These are phyloP conservation scores for Citrus sp. DNA, from an alignment of 345 rosid genomes.

Conservation along the genomic window DNA sequence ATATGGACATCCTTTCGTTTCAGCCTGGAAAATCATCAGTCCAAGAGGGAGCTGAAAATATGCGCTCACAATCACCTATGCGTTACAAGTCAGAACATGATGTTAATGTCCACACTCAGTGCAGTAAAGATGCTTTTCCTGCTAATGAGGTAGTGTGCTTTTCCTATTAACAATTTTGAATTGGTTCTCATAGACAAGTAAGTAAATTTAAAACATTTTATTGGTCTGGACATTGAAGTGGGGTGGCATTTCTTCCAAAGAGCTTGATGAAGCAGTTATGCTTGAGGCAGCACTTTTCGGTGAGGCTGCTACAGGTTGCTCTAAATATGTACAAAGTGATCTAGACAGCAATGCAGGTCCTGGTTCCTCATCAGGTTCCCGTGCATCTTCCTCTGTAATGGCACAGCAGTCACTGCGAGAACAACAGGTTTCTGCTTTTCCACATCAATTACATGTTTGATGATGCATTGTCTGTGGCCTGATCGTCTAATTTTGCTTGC, in stretches of 20 bases:
- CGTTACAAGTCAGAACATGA: slow-evolving; percentile 22
- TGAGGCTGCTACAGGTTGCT: slow-evolving; percentile 25
- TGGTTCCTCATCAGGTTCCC: slow-evolving; percentile 16
- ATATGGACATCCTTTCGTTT: background rate
- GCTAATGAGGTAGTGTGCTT: slow-evolving; percentile 34
- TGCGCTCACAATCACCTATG: slow-evolving; percentile 25
- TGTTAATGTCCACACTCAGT: slow-evolving; percentile 16
- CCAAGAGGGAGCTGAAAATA: slow-evolving; percentile 23
- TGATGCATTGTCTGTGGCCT: slow-evolving; percentile 2
- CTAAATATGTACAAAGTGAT: slow-evolving; percentile 5
- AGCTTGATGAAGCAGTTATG: slow-evolving; percentile 61
- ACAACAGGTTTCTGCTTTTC: slow-evolving; percentile 34
- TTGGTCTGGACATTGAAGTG: slow-evolving; percentile 35
- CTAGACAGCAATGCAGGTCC: slow-evolving; percentile 12
- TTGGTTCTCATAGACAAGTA: slow-evolving; percentile 5
- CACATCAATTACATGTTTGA: slow-evolving; percentile 1
- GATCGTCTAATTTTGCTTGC: slow-evolving; percentile 10
- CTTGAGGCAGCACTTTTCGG: slow-evolving; percentile 60
- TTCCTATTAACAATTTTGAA: background rate
- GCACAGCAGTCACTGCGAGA: slow-evolving; percentile 25
- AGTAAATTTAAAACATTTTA: background rate
- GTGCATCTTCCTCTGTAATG: slow-evolving; percentile 23
- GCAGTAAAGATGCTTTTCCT: slow-evolving; percentile 23
- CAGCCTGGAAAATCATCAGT: slow-evolving; percentile 46
- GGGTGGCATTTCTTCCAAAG: slow-evolving; percentile 62